Evolutionary conservation across 306 rosid genomes (phyloP).

Genomic region (Glycyrrhiza uralensis): DNA sequence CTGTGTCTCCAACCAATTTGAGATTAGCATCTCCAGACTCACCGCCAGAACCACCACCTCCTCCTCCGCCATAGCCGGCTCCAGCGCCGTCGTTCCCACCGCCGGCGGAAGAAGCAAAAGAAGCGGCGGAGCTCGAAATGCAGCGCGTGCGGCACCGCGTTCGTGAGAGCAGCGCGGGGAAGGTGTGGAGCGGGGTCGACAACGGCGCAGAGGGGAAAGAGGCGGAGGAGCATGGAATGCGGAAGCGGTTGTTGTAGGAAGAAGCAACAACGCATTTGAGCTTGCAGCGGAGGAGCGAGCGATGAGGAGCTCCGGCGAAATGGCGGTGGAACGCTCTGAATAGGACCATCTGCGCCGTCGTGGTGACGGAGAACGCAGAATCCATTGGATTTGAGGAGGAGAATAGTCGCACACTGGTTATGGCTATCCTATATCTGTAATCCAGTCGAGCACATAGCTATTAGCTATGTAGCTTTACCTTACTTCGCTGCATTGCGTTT

Average conservation of each 20-base stretch:
- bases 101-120: conserved; percentile 56
- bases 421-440: not conserved
- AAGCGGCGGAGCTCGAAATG: conserved; percentile 54
- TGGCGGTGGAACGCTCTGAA: conserved; percentile 54
- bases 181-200: conserved; percentile 32
- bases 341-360: conserved; percentile 45
- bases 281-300: conserved; percentile 37
- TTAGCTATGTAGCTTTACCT: too few species aligned
- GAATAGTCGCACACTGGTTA: not conserved
- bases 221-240: conserved; percentile 7
- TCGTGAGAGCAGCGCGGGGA: conserved; percentile 25
- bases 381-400: conserved; percentile 52
- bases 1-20: conserved; percentile 47
- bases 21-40: conserved; percentile 48
- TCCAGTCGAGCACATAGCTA: not conserved
- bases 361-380: conserved; percentile 38
- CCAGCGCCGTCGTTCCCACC: conserved; percentile 53
- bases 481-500: not conserved
- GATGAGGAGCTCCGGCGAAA: conserved; percentile 32
- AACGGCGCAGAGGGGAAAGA: conserved; percentile 10
- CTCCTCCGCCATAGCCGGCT: conserved; percentile 43
- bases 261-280: conserved; percentile 28
- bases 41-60: conserved; percentile 41
- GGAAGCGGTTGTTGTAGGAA: conserved; percentile 18
- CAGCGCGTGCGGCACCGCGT: conserved; percentile 40